Evolutionary conservation across 2,329 filamentous ascomycete species (phyloP), one percentile per base, ranked within the genome.

Genomic region (Talaromyces sp.): DNA sequence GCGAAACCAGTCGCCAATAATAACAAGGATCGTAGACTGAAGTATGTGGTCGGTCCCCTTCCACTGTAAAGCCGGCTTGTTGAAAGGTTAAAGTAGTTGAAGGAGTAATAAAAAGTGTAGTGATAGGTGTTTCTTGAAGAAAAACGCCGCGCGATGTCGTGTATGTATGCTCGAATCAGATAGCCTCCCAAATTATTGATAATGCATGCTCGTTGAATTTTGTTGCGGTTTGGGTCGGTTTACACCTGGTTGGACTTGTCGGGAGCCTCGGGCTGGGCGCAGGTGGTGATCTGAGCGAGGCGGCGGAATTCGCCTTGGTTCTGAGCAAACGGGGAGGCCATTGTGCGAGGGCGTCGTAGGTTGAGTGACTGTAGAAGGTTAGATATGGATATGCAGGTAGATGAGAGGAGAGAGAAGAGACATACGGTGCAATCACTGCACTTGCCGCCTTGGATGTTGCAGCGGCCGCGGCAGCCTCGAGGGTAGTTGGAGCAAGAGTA

Each of bases 401-500:
- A 4, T n/a, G 10, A n/a, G n/a, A n/a, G n/a, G n/a, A n/a, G n/a
- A 17, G 38, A 47, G 27, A 34, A 51, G 34, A 36, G 10, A 78
- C 80, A 67, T 77, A 82, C 80, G 68, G 77, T 72, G 68, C 80
- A 82, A 69, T 81, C 79, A 40, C 74, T 68, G 70, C 80, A 82
- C 70, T 79, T 81, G 38, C 73, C 76, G 58, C 79, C 79, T 59
- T 74, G 70, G 43, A 73, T 72, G 69, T 81, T 81, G 67, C 76
- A 78, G 65, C 80, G 79, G 67, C 80, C 80, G 65, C 80, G 79
- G 73, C 80, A 82, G 56, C 80, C 80, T 60, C 80, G 79, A 64
- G 79, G 78, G 65, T 81, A 80, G 69, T 82, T 82, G 65, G 75
- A 75, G 73, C 80, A 82, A 34, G 80, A 82, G 74, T 77, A 82